Base-by-base conservation (phyloP, 148 eudicot species). In the Vaccinium vitisidaea region DNA sequence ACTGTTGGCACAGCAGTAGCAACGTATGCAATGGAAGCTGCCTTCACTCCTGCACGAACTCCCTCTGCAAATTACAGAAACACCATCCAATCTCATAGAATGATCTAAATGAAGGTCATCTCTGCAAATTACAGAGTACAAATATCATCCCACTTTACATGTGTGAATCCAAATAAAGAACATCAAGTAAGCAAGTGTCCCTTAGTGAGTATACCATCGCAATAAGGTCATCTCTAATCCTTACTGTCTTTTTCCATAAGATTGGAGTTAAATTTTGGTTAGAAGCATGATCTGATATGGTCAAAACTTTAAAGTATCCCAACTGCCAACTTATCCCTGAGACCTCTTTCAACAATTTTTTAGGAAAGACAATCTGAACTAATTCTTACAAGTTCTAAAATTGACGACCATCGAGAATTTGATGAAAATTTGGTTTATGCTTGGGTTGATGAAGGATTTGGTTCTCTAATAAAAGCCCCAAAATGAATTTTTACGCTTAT, bases 1-100 rank as follows among this genome's bases (percentile, higher is more conserved):
- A 96, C 97, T 55, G 98, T 94, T 25, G 98, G 95, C n/a, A 93
- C 89, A 55, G 94, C 92, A 71, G 82, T 83, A 71, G 82, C 92
- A 84, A 94, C 92, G 74, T 91, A 89, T 0, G 98, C 86, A 55
- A 94, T 84, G 30, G 93, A 89, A 43, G 95, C 98, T 65, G 98
- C 95, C 87, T 92, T 94, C 32, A 88, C 59, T 86, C 98, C 98
- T 4, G n/a, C 98, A 86, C 87, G 91, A 55, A 90, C 93, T 13
- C 97, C 98, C 87, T 93, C 98, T 96, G 84, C 86, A 52, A 85
- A 77, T 30, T 36, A 52, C 61, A 43, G 77, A 59, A 80, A 43
- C 65, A 87, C 61, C 75, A 77, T 50, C 23, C 15, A 48, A 81
- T 48, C 21, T 15, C n/a, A 81, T 14, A 65, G 13, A 4, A 16